Percentiles rank a stretch among this genome's conserved stretches.
phyloP scores from a whole-genome alignment of 805 yeast species.

The Wickerhamomyces canadensis region DNA sequence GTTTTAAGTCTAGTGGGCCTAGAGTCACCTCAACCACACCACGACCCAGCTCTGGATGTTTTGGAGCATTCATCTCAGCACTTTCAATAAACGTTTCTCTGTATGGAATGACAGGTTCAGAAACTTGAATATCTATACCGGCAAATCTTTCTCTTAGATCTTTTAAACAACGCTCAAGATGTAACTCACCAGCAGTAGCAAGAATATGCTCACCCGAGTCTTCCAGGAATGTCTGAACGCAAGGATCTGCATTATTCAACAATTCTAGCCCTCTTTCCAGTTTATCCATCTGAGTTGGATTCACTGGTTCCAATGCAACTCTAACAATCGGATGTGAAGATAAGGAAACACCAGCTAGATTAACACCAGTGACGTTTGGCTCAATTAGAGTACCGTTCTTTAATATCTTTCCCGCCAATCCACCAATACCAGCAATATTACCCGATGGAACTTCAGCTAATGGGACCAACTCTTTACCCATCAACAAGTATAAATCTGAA shows the following conservation, averaged over 20 bases:
- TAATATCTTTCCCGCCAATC: constrained; percentile 73
- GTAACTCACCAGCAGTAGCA: constrained; percentile 95
- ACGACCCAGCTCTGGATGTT: constrained; percentile 39
- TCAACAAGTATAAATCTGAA: constrained; percentile 68
- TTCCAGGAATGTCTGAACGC: constrained; percentile 79
- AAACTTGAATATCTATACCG: constrained; percentile 76
- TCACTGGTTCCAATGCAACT: constrained; percentile 92
- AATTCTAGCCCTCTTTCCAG: constrained; percentile 74
- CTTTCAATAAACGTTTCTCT: constrained; percentile 69
- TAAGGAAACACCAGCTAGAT: constrained; percentile 68
- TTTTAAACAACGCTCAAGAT: constrained; percentile 88
- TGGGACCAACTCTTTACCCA: constrained; percentile 88
- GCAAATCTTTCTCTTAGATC: constrained; percentile 91
- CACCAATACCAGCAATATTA: constrained; percentile 89
- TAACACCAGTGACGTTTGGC: constrained; percentile 55
- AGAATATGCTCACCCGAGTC: constrained; percentile 91
- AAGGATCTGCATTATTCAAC: constrained; percentile 88
- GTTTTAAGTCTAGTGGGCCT: constrained; percentile 39
- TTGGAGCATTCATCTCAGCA: constrained; percentile 47
- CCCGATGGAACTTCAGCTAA: constrained; percentile 88
- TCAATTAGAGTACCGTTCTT: constrained; percentile 82
- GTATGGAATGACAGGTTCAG: constrained; percentile 92
- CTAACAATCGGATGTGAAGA: constrained; percentile 88
- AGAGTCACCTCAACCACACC: constrained; percentile 46
- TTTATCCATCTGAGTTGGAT: constrained; percentile 72